A percentile compares a stretch with the other conserved stretches of the same genome.
phyloP scores from a whole-genome alignment of 108 stramenopile species.

The Nannochloropsis salina region DNA sequence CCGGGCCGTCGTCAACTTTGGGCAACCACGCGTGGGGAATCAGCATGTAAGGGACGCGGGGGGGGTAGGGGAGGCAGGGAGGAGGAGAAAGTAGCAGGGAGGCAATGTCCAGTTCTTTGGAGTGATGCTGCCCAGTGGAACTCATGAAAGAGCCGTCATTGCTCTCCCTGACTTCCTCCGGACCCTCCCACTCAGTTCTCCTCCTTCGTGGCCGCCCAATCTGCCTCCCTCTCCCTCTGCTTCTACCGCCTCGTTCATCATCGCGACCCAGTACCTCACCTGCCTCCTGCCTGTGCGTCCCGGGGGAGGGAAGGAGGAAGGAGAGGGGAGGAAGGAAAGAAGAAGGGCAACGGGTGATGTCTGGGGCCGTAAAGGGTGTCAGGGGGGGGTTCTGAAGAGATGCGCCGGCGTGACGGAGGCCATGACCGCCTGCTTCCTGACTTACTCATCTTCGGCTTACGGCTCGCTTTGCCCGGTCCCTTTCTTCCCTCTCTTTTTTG shows the following conservation, averaged over 20 bases:
- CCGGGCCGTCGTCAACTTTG: neutral
- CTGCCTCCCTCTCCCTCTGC: neutral
- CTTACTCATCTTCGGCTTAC: neutral
- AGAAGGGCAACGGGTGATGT: neutral
- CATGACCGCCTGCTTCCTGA: too few relatives aligned
- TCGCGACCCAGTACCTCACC: constrained; percentile 36
- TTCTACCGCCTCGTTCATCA: constrained; percentile 27
- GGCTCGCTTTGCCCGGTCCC: neutral
- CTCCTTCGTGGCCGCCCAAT: neutral
- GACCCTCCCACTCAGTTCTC: neutral
- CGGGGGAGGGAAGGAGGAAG: neutral
- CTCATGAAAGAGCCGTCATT: neutral
- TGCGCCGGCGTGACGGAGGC: too few relatives aligned
- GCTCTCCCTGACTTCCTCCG: neutral
- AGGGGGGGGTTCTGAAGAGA: too few relatives aligned
- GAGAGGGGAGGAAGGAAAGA: neutral
- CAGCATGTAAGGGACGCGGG: neutral
- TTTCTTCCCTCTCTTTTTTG: neutral
- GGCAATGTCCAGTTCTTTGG: neutral
- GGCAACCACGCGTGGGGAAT: constrained; percentile 16
- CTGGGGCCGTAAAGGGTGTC: too few relatives aligned
- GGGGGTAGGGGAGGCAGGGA: neutral
- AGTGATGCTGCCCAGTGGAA: too few relatives aligned
- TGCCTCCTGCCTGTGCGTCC: neutral
- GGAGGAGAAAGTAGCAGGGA: neutral